phyloP scores from a whole-genome alignment of 371 early-diverging fungal genomes.

The Zychaea mexicana region DNA sequence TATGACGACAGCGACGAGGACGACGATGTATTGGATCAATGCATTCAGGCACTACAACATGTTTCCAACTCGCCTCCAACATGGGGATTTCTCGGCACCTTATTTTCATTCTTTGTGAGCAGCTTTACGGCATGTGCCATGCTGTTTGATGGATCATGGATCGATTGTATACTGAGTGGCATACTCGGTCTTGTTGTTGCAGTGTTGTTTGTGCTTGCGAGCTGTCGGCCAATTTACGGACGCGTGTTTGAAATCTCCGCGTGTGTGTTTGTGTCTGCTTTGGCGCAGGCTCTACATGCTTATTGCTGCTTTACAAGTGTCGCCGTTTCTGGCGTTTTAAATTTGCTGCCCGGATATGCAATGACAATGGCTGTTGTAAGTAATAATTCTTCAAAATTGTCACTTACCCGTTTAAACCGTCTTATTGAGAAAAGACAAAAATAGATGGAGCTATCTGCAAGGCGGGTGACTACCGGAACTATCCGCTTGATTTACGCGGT shows the following conservation, averaged over 20 bases:
- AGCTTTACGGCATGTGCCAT: constrained; percentile 34
- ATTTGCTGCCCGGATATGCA: constrained; percentile 54
- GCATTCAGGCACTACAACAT: constrained; percentile 27
- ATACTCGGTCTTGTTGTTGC: constrained; percentile 33
- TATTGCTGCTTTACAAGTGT: constrained; percentile 45
- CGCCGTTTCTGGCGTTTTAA: constrained; percentile 49
- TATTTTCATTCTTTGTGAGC: constrained; percentile 25
- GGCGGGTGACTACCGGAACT: constrained; percentile 83
- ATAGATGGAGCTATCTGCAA: constrained; percentile 55
- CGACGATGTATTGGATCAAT: constrained; percentile 10
- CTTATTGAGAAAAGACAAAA: neutral
- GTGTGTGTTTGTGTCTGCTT: constrained; percentile 33
- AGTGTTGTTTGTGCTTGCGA: constrained; percentile 28
- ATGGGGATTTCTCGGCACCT: constrained; percentile 21
- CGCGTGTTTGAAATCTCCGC: constrained; percentile 48
- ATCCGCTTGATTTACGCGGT: constrained; percentile 79
- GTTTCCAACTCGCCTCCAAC: constrained; percentile 36
- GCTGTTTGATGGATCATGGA: constrained; percentile 46
- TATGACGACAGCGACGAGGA: neutral
- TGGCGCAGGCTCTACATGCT: constrained; percentile 32
- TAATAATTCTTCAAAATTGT: neutral
- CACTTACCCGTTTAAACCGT: neutral
- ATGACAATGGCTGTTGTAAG: constrained; percentile 30
- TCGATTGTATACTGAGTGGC: constrained; percentile 33
- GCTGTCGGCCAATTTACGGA: constrained; percentile 38